Conservation (phyloP, 768 basidiomycete species). For the Myochromella boudieri region DNA sequence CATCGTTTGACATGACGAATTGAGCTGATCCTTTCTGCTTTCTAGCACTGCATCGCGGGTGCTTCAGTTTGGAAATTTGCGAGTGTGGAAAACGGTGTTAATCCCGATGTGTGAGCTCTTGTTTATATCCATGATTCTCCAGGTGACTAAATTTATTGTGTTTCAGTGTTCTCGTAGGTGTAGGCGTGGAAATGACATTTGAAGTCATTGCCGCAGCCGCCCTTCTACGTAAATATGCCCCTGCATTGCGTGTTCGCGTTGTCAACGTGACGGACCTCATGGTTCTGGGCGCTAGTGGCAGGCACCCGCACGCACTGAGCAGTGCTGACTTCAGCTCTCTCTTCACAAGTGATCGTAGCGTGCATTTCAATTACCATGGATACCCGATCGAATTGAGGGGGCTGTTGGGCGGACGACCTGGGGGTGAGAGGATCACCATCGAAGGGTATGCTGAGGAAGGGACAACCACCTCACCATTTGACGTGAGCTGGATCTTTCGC, state of each 20-base stretch:
- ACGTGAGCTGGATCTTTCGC: slow-evolving; percentile 41
- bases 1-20: background rate
- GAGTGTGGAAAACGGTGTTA: slow-evolving; percentile 67
- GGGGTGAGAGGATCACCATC: slow-evolving; percentile 49
- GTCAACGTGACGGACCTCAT: slow-evolving; percentile 91
- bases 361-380: slow-evolving; percentile 86
- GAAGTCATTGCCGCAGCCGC: slow-evolving; percentile 88
- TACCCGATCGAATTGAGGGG: slow-evolving; percentile 75
- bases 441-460: slow-evolving; percentile 73
- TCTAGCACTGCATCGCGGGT: slow-evolving; percentile 81
- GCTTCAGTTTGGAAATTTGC: slow-evolving; percentile 86
- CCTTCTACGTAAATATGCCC: slow-evolving; percentile 67
- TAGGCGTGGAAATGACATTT: slow-evolving; percentile 86
- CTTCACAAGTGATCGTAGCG: slow-evolving; percentile 67
- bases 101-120: slow-evolving; percentile 67
- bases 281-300: slow-evolving; percentile 68
- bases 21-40: no score
- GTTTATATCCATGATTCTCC: background rate
- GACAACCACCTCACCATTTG: slow-evolving; percentile 82
- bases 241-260: slow-evolving; percentile 77
- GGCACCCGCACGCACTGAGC: slow-evolving; percentile 75
- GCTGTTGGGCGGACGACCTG: slow-evolving; percentile 56
- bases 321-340: slow-evolving; percentile 62
- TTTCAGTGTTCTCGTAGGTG: slow-evolving; percentile 76
- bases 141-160: slow-evolving; percentile 3